Base-by-base conservation (phyloP, 2,329 filamentous ascomycete species). In the Xylaria sp. region DNA sequence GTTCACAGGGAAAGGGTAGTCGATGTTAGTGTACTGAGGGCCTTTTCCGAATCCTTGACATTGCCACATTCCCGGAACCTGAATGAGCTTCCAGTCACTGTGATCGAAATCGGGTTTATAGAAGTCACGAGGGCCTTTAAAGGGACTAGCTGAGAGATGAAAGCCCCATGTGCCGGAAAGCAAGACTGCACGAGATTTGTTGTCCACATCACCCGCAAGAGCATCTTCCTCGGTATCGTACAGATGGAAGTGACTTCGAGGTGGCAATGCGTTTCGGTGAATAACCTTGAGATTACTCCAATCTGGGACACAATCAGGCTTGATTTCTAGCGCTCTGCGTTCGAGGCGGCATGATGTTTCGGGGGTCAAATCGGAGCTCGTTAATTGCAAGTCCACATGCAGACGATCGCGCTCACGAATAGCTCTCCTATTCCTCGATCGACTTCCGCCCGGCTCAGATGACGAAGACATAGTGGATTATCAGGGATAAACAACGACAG, bases 31-130 rank as follows among this genome's bases (percentile, higher is more conserved):
- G 65, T 90, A 89, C 52, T 87, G 84, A 0, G 86, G 87, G 25
- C 81, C 77, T 25, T 75, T 75, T 0, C 87, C 87, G 69, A 84
- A 86, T n/a, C 87, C 87, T 72, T 90, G 85, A 9, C 87, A 75
- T 71, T 90, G 87, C 88, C 87, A 90, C 77, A 86, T 84, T 9
- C 85, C 83, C 0, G 87, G 87, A 2, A 90, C 87, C n/a, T 80
- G 72, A 60, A 89, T 85, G 37, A 80, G 73, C 31, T 73, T 73
- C 84, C 70, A 75, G 68, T 69, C 66, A 0, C 71, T 68, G 9
- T 76, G 70, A 55, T 79, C 74, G 57, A 77, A 81, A 31, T 64
- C 67, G 27, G 68, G 61, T 27, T 73, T 59, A 62, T 77, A 75
- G 58, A 82, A 82, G 43, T 76, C 70, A 4, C 64, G 67, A 0